Conservation (phyloP, 371 early-diverging fungal genomes). For the Actinomortierella wolfii region DNA sequence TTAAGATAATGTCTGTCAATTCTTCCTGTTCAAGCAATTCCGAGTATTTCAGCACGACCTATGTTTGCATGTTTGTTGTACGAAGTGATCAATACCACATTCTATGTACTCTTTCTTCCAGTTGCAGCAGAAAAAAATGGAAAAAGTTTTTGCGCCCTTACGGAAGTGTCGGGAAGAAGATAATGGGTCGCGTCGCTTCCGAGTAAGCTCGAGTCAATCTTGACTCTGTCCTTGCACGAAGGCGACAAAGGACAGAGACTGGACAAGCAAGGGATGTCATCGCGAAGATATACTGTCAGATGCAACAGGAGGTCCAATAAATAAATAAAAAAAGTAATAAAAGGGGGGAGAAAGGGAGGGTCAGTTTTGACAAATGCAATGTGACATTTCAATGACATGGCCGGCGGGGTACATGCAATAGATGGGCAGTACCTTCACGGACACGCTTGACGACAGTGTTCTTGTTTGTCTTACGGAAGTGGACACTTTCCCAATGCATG, state of each 20-base stretch:
- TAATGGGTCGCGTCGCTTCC: slow-evolving; percentile 53
- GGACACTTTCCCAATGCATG: slow-evolving; percentile 36
- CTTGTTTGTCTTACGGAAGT: slow-evolving; percentile 55
- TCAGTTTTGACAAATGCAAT: too few relatives aligned
- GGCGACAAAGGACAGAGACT: slow-evolving; percentile 47
- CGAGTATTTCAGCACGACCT: slow-evolving; percentile 63
- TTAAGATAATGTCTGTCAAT: slow-evolving; percentile 63
- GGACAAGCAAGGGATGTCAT: slow-evolving; percentile 68
- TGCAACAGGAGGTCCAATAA: background rate
- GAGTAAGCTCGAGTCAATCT: slow-evolving; percentile 48
- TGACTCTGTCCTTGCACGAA: slow-evolving; percentile 38
- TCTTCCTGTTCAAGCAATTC: slow-evolving; percentile 65
- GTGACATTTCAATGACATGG: background rate
- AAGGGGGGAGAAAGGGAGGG: background rate
- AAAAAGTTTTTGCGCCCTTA: too few relatives aligned
- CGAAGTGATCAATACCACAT: too few relatives aligned
- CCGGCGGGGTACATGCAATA: background rate
- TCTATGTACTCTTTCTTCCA: background rate
- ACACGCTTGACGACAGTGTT: slow-evolving; percentile 65
- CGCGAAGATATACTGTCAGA: slow-evolving; percentile 59
- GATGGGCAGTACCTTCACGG: slow-evolving; percentile 54
- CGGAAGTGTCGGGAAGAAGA: slow-evolving; percentile 59
- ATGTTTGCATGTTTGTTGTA: too few relatives aligned
- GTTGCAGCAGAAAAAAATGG: slow-evolving; percentile 14
- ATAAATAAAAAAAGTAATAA: background rate